phyloP scores from a whole-genome alignment of 208 protist species.

The Wallacemonas collosoma region DNA sequence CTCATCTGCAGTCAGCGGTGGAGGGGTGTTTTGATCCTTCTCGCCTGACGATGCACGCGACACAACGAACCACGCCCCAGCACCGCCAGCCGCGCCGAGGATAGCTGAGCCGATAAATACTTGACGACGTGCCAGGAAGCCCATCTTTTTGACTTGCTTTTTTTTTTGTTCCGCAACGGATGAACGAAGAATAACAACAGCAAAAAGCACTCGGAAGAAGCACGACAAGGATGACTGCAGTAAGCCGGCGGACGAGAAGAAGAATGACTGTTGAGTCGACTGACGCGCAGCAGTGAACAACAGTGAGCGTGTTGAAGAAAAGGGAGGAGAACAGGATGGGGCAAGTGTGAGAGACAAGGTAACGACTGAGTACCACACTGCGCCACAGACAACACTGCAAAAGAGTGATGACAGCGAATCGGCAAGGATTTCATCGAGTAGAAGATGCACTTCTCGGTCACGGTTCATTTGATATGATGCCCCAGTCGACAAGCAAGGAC shows the following conservation, averaged over 20 bases:
- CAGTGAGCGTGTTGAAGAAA: neutral
- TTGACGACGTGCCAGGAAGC: conserved; percentile 7
- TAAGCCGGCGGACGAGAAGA: neutral
- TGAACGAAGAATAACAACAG: neutral
- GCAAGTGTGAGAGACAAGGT: no score
- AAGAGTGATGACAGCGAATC: no score
- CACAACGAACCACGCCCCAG: conserved; percentile 6
- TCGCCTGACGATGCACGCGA: neutral
- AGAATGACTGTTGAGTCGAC: neutral
- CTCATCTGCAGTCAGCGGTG: conserved; percentile 45
- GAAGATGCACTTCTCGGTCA: no score
- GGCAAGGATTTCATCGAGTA: no score
- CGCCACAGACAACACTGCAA: no score
- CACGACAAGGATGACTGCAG: no score
- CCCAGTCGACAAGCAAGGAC: no score
- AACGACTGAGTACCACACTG: no score
- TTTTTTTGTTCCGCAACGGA: neutral
- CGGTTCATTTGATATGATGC: no score
- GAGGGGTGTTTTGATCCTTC: conserved; percentile 15
- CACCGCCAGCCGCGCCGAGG: conserved; percentile 17
- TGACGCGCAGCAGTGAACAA: no score
- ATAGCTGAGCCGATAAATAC: conserved; percentile 16
- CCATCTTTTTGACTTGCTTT: conserved; percentile 18
- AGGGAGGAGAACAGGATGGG: neutral
- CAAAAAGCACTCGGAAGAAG: neutral